Evolutionary conservation across 495 filamentous ascomycete species (phyloP).

Genomic region (Penicillium daleae): DNA sequence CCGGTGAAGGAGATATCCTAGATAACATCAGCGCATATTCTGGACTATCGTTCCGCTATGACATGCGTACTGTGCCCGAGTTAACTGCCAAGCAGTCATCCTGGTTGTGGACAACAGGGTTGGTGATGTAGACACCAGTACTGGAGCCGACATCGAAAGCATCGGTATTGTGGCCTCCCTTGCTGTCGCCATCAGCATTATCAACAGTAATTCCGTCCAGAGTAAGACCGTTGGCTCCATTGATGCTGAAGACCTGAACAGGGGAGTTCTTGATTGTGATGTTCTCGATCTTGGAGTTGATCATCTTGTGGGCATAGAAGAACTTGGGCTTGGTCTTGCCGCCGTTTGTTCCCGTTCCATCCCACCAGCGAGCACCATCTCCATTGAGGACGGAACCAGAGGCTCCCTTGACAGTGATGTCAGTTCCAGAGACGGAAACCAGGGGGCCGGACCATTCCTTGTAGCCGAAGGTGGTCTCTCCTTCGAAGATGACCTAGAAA

Average conservation of each 20-base stretch:
- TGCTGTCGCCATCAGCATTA: conserved; percentile 56
- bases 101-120: conserved; percentile 48
- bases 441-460: conserved; percentile 57
- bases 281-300: conserved; percentile 44
- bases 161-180: conserved; percentile 66
- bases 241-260: conserved; percentile 64
- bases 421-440: conserved; percentile 49
- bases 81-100: conserved; percentile 71
- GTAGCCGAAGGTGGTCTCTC: conserved; percentile 56
- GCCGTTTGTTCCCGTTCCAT: conserved; percentile 55
- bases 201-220: conserved; percentile 61
- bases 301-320: conserved; percentile 56
- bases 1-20: conserved; percentile 52
- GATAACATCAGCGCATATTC: conserved; percentile 4
- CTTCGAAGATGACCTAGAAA: conserved; percentile 53
- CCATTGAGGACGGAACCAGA: conserved; percentile 46
- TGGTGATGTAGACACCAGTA: conserved; percentile 44
- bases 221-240: conserved; percentile 49
- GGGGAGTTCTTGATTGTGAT: conserved; percentile 61
- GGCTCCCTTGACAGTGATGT: conserved; percentile 49
- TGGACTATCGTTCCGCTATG: not conserved
- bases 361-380: conserved; percentile 54
- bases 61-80: conserved; percentile 32
- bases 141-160: conserved; percentile 64
- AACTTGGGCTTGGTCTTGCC: conserved; percentile 64